Base-by-base conservation (phyloP, 257 asterid species). In the Solanum ossicruentum region DNA sequence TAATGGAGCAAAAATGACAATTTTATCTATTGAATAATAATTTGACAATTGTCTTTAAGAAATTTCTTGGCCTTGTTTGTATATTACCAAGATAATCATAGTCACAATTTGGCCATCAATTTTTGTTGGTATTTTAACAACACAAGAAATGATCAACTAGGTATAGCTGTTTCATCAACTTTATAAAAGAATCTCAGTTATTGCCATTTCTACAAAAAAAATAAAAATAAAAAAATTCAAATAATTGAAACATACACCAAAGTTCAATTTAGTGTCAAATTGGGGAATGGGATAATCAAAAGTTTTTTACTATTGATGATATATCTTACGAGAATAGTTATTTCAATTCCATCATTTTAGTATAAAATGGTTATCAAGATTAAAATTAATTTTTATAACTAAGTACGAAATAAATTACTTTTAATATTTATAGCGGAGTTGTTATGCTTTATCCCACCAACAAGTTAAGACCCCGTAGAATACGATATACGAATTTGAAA, bases 361-460 rank as follows among this genome's bases (percentile, higher is more conserved):
- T 47, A 47, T 10, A 47, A 47, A 47, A 47, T 47, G 4, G 3
- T 47, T 47, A 8, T 47, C 12, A 10, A 47, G 52, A 47, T 47
- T 47, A 43, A 41, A 56, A 56, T 56, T 56, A 56, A 56, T 18
- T 7, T 3, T 23, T 56, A 18, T 56, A 18, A 18, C 7, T 20
- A 56, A 56, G 17, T 57, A 8, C 12, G 23, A 18, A 57, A 55
- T 0, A 16, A 55, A 55, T 16, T 55, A 55, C 8, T 55, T 55
- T 7, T 7, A 55, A 55, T 17, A 16, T 16, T 55, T 55, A 55
- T 55, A 10, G 1, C 10, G 0, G 0, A 55, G 7, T 55, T 0
- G 58, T 55, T 55, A 55, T 55, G 17, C 10, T 55, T 16, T 55
- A 55, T 55, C 60, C 9, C 47, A 41, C 47, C 58, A 54, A 5